Evolutionary conservation across 78 protist species (phyloP), one percentile per base, ranked within the genome.

Genomic region (Dictyostelium firmibasis): DNA sequence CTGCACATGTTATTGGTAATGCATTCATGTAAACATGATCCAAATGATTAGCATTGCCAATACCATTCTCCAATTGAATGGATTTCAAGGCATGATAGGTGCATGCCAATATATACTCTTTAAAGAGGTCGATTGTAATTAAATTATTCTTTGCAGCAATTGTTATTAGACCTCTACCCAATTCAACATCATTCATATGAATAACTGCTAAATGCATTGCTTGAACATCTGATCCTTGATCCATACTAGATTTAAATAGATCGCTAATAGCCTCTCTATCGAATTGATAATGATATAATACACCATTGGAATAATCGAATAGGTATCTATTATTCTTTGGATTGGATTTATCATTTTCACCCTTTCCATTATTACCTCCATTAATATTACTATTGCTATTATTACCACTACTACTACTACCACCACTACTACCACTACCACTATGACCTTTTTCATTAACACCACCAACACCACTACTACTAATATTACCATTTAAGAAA

Each of bases 251-350:
- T 29, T 89, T 53, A 50, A 89, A 89, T 41, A 89, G 14, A 16
- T 50, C 81, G 20, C 10, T 29, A 43, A 89, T 89, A 7, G 94
- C 69, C 70, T 89, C 82, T 64, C 94, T 60, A 13, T 67, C 83
- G 53, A 89, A 89, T 64, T 81, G 81, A 41, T 64, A 89, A 43
- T 75, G 84, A 50, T 89, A 89, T 10, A 89, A 36, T n/a, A 89
- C 74, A 81, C 94, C 94, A 64, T 81, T 23, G 25, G 72, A 33
- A 70, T 89, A 89, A 25, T 89, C 94, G 29, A 89, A 89, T 89
- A 89, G 20, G 69, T 81, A 81, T 81, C 83, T 77, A 41, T 33
- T 43, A n/a, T 43, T 77, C 31, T 77, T 77, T 4, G 83, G 33
- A 10, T n/a, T 41, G 23, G 79, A 72, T 72, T 29, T 31, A 31